A percentile compares a stretch with the other conserved stretches of the same genome.
phyloP scores from a whole-genome alignment of 495 filamentous ascomycete genomes.

The Penicillium cosmopolitanum region DNA sequence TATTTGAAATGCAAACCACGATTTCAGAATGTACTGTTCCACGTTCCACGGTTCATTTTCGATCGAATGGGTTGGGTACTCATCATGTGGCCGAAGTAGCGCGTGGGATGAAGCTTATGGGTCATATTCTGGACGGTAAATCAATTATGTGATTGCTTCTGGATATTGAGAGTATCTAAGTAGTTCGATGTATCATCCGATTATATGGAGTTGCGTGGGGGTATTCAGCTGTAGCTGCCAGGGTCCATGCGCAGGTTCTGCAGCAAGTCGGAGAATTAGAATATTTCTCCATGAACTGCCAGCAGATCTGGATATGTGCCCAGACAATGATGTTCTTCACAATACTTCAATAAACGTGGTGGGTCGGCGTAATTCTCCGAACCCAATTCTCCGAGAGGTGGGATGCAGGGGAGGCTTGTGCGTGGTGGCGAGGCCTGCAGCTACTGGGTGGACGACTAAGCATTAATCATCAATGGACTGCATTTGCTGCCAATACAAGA shows the following conservation, averaged over 20 bases:
- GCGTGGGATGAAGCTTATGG: background rate
- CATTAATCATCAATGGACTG: too few species aligned
- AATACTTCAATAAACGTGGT: background rate
- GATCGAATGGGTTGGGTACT: background rate
- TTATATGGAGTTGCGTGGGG: background rate
- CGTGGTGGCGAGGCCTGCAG: background rate
- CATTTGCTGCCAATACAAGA: too few species aligned
- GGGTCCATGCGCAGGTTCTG: slow-evolving; percentile 1
- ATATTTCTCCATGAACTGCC: slow-evolving; percentile 9
- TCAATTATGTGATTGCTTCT: background rate
- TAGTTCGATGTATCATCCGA: too few species aligned
- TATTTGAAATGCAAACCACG: background rate
- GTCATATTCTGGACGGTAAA: too few species aligned
- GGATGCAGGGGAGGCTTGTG: background rate
- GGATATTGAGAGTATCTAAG: background rate
- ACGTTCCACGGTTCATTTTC: background rate
- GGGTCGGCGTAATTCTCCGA: slow-evolving; percentile 25
- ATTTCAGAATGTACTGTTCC: background rate
- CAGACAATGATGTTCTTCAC: background rate
- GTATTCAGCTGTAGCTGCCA: background rate
- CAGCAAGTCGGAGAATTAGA: slow-evolving; percentile 14
- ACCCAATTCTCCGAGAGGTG: slow-evolving; percentile 24
- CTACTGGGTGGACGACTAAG: too few species aligned
- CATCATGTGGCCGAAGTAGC: background rate
- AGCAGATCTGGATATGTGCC: background rate